Conservation (phyloP, 768 basidiomycete species). For the Leccinum rimulosum region DNA sequence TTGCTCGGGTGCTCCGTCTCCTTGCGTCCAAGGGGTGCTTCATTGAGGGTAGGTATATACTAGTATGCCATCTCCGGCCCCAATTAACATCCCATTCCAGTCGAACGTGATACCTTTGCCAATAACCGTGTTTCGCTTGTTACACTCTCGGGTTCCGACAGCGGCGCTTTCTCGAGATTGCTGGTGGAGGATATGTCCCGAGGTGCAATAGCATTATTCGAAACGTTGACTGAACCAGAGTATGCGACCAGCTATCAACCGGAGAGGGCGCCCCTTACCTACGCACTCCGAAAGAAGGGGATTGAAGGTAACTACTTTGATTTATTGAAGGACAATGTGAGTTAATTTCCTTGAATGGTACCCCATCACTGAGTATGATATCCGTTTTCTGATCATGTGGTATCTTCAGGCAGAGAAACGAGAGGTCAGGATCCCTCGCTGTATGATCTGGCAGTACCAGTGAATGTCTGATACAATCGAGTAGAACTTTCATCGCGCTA, state of each 20-base stretch:
- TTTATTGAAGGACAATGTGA: conserved; percentile 20
- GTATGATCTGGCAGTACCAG: background rate
- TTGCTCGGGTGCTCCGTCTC: conserved; percentile 27
- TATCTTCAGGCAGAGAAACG: conserved; percentile 12
- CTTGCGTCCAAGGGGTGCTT: conserved; percentile 33
- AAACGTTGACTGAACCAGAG: conserved; percentile 24
- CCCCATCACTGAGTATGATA: background rate
- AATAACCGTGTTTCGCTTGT: conserved; percentile 35
- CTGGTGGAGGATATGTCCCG: conserved; percentile 11
- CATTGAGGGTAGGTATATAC: conserved; percentile 22
- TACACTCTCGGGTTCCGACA: conserved; percentile 14
- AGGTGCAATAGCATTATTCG: conserved; percentile 20
- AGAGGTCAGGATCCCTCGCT: conserved; percentile 4
- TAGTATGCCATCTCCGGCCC: background rate
- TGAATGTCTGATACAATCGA: background rate
- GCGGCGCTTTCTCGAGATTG: conserved; percentile 8
- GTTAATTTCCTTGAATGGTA: background rate
- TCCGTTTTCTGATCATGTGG: background rate
- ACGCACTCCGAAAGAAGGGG: conserved; percentile 17
- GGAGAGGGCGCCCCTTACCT: conserved; percentile 19
- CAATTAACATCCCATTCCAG: conserved; percentile 6
- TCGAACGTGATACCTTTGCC: conserved; percentile 2
- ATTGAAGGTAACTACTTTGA: conserved; percentile 20
- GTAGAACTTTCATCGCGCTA: conserved; percentile 23
- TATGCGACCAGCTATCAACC: conserved; percentile 24